phyloP scores from a whole-genome alignment of 2,329 filamentous ascomycete genomes.

The Calycina herbarum region DNA sequence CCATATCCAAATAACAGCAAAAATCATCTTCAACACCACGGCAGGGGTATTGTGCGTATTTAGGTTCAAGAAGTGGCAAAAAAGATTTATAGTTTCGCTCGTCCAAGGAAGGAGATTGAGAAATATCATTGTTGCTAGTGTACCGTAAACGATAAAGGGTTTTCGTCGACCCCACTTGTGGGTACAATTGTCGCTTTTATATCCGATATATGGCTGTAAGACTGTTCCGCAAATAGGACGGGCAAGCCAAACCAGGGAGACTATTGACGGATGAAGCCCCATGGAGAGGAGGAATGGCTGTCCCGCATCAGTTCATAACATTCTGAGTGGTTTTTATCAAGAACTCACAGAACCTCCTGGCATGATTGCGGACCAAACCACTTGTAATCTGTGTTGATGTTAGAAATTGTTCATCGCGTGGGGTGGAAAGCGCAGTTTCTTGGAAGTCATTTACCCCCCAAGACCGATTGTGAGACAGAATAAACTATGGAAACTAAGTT shows the following conservation, averaged over 20 bases:
- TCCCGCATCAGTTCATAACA: neutral
- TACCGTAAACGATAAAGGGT: conserved; percentile 53
- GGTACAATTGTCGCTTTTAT: conserved; percentile 50
- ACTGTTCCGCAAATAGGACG: conserved; percentile 53
- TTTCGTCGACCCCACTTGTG: conserved; percentile 47
- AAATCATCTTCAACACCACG: conserved; percentile 3
- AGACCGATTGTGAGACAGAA: conserved; percentile 3
- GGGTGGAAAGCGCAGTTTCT: neutral
- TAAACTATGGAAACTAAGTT: neutral
- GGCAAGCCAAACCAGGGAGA: conserved; percentile 56
- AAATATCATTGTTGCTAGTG: conserved; percentile 48
- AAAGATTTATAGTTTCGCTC: conserved; percentile 40
- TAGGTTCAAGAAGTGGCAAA: conserved; percentile 1
- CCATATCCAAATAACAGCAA: conserved; percentile 32
- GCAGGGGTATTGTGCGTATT: conserved; percentile 5
- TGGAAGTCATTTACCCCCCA: neutral
- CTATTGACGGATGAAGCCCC: conserved; percentile 51
- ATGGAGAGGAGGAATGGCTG: conserved; percentile 44
- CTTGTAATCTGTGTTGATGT: conserved; percentile 6
- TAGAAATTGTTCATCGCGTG: neutral
- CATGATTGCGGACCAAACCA: conserved; percentile 16
- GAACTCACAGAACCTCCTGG: conserved; percentile 15
- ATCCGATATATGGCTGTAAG: conserved; percentile 54
- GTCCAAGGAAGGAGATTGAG: conserved; percentile 52
- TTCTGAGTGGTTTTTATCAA: neutral